Evolutionary conservation across 164 flowering plant species (phyloP).

Genomic region (Hamamelis virginiana): DNA sequence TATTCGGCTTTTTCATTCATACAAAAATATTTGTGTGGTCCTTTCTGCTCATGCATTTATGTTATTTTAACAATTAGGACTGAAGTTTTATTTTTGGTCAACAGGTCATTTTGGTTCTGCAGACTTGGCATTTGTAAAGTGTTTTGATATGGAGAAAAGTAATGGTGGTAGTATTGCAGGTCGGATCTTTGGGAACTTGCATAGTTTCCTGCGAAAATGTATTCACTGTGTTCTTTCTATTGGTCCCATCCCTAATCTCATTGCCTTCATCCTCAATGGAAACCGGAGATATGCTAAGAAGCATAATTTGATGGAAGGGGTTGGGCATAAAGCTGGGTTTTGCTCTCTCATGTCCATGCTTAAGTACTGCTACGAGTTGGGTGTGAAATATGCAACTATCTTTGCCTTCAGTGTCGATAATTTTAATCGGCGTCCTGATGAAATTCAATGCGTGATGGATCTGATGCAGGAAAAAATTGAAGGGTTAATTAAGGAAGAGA

Average conservation of each 20-base stretch:
- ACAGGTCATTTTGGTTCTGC: not conserved
- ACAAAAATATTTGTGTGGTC: not conserved
- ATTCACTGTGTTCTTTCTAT: constrained; percentile 37
- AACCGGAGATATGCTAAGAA: constrained; percentile 62
- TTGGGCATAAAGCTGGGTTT: constrained; percentile 53
- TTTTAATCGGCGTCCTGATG: constrained; percentile 63
- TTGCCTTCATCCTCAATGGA: constrained; percentile 71
- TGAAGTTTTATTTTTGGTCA: not conserved
- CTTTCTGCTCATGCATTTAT: not conserved
- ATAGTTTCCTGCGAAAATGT: constrained; percentile 22
- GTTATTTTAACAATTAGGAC: not conserved
- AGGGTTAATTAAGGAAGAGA: constrained; percentile 44
- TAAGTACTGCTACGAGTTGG: constrained; percentile 62
- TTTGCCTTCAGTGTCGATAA: constrained; percentile 92
- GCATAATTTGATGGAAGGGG: constrained; percentile 33
- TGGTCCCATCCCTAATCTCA: constrained; percentile 63
- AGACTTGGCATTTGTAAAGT: not conserved
- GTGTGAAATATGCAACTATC: constrained; percentile 61
- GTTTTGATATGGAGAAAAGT: constrained; percentile 12
- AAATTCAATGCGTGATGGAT: constrained; percentile 62
- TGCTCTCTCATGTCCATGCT: constrained; percentile 50
- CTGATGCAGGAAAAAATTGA: constrained; percentile 66
- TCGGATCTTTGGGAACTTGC: constrained; percentile 7
- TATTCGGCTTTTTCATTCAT: not conserved
- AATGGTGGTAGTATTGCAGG: not conserved